phyloP scores from a whole-genome alignment of 2,329 filamentous ascomycete species.

The Calycina herbarum region DNA sequence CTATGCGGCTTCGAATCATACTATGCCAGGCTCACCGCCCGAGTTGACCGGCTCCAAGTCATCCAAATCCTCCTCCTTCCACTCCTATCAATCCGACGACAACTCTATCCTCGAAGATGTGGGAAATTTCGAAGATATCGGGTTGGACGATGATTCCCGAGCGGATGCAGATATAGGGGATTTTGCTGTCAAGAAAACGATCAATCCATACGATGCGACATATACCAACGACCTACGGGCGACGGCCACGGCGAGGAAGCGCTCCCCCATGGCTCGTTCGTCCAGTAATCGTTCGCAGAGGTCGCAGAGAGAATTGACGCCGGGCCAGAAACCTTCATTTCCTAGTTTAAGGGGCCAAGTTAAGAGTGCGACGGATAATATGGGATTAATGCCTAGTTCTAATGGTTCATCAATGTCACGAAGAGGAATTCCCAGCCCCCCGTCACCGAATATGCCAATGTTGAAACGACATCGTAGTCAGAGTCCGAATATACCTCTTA shows the following conservation, averaged over 20 bases:
- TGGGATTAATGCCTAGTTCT: slow-evolving; percentile 33
- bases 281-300: slow-evolving; percentile 23
- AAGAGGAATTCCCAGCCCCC: slow-evolving; percentile 31
- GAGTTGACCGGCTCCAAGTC: slow-evolving; percentile 84
- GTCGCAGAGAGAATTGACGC: slow-evolving; percentile 35
- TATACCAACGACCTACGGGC: slow-evolving; percentile 30
- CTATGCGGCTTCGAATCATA: slow-evolving; percentile 26
- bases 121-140: slow-evolving; percentile 91
- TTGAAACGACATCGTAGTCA: slow-evolving; percentile 34
- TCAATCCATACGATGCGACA: slow-evolving; percentile 33
- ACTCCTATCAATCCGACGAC: slow-evolving; percentile 71
- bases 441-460: slow-evolving; percentile 25
- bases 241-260: slow-evolving; percentile 28
- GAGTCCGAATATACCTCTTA: slow-evolving; percentile 31
- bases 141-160: slow-evolving; percentile 68
- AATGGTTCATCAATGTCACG: slow-evolving; percentile 18
- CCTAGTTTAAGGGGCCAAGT: slow-evolving; percentile 33
- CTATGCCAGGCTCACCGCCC: slow-evolving; percentile 65
- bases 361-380: slow-evolving; percentile 31
- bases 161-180: slow-evolving; percentile 33
- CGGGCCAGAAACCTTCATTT: slow-evolving; percentile 27
- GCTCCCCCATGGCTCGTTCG: slow-evolving; percentile 28
- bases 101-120: slow-evolving; percentile 69
- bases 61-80: slow-evolving; percentile 86
- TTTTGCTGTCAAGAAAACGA: slow-evolving; percentile 32